These are phyloP conservation scores for Rhodotorula sp. DNA, from an alignment of 1,284 basidiomycete species.

Conservation along the genomic window DNA sequence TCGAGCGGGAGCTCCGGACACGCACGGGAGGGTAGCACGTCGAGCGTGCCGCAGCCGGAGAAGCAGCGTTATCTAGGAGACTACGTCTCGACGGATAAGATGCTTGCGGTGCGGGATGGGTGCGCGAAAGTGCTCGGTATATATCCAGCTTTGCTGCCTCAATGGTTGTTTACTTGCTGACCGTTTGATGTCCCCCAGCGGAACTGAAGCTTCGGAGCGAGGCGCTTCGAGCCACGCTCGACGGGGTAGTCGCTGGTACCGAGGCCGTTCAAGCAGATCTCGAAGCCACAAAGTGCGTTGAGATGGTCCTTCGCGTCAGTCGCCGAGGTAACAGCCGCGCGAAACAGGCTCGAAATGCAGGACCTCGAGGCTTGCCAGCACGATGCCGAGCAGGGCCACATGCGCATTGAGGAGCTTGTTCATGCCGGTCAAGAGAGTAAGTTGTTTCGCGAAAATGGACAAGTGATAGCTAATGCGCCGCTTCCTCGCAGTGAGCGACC, in stretches of 20 bases:
- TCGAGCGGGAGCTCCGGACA: conserved; percentile 8
- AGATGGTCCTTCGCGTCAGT: background rate
- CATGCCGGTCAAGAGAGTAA: conserved; percentile 26
- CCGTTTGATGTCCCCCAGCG: background rate
- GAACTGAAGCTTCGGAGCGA: conserved; percentile 23
- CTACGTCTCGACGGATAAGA: conserved; percentile 43
- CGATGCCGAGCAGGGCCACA: conserved; percentile 40
- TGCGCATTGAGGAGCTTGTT: conserved; percentile 37
- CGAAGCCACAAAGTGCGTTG: conserved; percentile 29
- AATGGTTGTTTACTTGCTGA: too few relatives aligned
- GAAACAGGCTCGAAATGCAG: conserved; percentile 30
- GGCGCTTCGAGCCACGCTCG: conserved; percentile 27
- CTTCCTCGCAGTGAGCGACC: conserved; percentile 27
- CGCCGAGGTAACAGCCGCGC: background rate
- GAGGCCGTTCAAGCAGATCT: conserved; percentile 36
- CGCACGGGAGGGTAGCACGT: conserved; percentile 17
- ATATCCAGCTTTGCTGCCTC: too few relatives aligned
- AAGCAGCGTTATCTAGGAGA: conserved; percentile 41
- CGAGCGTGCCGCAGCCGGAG: conserved; percentile 8
- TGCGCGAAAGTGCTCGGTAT: conserved; percentile 40
- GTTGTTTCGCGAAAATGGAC: background rate
- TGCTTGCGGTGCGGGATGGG: conserved; percentile 42
- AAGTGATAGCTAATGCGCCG: background rate
- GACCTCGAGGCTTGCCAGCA: conserved; percentile 43
- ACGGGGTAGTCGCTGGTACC: conserved; percentile 28